phyloP scores from a whole-genome alignment of 345 rosid species.

The Bretschneidera sinensis region DNA sequence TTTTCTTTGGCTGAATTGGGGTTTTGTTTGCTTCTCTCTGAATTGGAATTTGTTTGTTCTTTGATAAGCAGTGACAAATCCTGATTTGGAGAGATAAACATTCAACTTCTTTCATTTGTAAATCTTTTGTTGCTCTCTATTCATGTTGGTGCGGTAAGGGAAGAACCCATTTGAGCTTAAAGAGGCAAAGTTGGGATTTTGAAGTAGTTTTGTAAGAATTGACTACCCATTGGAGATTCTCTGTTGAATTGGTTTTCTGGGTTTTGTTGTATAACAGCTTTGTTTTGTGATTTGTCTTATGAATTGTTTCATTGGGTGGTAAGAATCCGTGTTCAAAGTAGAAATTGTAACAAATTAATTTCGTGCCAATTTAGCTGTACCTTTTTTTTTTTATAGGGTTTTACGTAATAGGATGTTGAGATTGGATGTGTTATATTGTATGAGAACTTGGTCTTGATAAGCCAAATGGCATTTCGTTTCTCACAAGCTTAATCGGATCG shows the following conservation, averaged over 20 bases:
- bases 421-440: conserved; percentile 8
- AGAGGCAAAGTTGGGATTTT: conserved; percentile 17
- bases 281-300: conserved; percentile 7
- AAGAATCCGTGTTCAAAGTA: conserved; percentile 2
- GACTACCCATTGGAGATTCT: conserved; percentile 10
- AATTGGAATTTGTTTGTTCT: conserved; percentile 36
- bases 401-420: conserved; percentile 7
- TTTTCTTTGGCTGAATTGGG: conserved; percentile 4
- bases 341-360: conserved; percentile 7
- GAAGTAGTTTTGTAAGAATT: conserved; percentile 18
- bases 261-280: conserved; percentile 10
- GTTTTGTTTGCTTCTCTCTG: conserved; percentile 24
- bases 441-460: conserved; percentile 12
- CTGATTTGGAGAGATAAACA: conserved; percentile 28
- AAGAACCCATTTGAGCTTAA: conserved; percentile 16
- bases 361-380: neutral
- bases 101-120: neutral
- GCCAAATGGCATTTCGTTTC: neutral
- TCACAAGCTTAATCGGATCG: conserved; percentile 6
- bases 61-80: conserved; percentile 14
- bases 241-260: conserved; percentile 9
- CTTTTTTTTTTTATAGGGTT: neutral
- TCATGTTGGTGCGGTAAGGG: neutral
- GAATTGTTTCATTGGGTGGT: conserved; percentile 11
- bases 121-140: neutral